phyloP scores from a whole-genome alignment of 345 rosid genomes.

The Hibiscus tridactylites region DNA sequence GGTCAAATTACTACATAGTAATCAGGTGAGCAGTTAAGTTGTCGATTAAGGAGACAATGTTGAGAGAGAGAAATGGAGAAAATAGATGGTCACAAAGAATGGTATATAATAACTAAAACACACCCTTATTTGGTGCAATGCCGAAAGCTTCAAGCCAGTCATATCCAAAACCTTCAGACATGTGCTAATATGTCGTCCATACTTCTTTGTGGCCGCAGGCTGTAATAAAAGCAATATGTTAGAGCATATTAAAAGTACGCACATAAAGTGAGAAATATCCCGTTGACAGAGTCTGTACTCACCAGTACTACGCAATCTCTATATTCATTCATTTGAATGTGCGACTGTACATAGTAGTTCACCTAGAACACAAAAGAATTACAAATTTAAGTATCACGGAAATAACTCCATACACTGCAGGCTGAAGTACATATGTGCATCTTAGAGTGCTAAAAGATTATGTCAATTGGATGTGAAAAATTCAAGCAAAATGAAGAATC shows the following conservation, averaged over 20 bases:
- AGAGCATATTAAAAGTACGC: background rate
- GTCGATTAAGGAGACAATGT: background rate
- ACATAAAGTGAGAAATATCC: background rate
- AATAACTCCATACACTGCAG: background rate
- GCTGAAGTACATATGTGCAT: background rate
- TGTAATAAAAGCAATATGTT: slow-evolving; percentile 8
- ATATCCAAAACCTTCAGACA: background rate
- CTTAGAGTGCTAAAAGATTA: background rate
- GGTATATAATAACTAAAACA: slow-evolving; percentile 5
- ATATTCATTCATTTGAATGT: slow-evolving; percentile 95
- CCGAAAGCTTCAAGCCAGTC: background rate
- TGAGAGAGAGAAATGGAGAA: background rate
- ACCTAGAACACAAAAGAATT: slow-evolving; percentile 36
- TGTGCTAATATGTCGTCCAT: background rate
- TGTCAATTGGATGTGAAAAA: background rate
- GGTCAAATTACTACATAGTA: background rate
- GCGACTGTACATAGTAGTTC: slow-evolving; percentile 86
- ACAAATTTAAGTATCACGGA: background rate
- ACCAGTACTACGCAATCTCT: slow-evolving; percentile 91
- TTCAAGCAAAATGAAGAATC: background rate
- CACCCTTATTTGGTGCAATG: background rate
- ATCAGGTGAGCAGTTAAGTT: background rate
- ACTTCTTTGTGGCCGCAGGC: background rate
- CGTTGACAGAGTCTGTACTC: slow-evolving; percentile 12
- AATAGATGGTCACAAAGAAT: background rate